phyloP scores from a whole-genome alignment of 306 rosid genomes.

The Prunus fruticosa region DNA sequence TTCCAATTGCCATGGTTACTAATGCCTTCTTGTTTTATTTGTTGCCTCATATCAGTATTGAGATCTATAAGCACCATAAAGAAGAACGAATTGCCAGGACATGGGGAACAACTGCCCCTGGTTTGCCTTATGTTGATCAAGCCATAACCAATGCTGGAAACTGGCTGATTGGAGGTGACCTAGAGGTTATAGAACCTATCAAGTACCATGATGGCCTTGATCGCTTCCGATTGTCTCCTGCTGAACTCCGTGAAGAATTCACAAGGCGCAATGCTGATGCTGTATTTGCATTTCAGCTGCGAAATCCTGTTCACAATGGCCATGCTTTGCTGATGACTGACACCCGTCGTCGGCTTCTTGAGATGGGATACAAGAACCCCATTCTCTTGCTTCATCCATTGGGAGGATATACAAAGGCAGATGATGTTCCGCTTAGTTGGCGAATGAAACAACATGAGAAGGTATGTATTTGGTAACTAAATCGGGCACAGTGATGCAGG shows the following conservation, averaged over 20 bases:
- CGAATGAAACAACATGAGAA: conserved; percentile 98
- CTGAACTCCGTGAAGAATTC: conserved; percentile 83
- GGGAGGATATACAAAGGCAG: conserved; percentile 98
- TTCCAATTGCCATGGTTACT: background rate
- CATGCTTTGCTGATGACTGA: conserved; percentile 98
- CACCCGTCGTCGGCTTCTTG: conserved; percentile 88
- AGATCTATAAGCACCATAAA: conserved; percentile 91
- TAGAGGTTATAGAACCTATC: conserved; percentile 85
- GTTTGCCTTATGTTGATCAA: conserved; percentile 87
- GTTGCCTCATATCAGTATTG: conserved; percentile 57
- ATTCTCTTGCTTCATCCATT: conserved; percentile 92
- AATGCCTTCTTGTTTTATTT: conserved; percentile 18
- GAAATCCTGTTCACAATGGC: conserved; percentile 98
- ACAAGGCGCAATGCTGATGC: conserved; percentile 87
- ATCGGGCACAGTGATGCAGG: background rate
- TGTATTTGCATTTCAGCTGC: conserved; percentile 92
- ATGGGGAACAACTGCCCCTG: conserved; percentile 93
- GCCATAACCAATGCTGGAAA: conserved; percentile 77
- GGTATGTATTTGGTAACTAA: conserved; percentile 33
- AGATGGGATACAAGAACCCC: conserved; percentile 97
- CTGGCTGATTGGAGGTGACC: conserved; percentile 98
- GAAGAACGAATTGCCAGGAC: conserved; percentile 96
- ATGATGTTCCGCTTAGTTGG: conserved; percentile 96
- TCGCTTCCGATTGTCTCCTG: conserved; percentile 83
- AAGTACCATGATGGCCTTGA: conserved; percentile 92